Base-by-base conservation (phyloP, 2,329 filamentous ascomycete species). In the Apiospora aurea region DNA sequence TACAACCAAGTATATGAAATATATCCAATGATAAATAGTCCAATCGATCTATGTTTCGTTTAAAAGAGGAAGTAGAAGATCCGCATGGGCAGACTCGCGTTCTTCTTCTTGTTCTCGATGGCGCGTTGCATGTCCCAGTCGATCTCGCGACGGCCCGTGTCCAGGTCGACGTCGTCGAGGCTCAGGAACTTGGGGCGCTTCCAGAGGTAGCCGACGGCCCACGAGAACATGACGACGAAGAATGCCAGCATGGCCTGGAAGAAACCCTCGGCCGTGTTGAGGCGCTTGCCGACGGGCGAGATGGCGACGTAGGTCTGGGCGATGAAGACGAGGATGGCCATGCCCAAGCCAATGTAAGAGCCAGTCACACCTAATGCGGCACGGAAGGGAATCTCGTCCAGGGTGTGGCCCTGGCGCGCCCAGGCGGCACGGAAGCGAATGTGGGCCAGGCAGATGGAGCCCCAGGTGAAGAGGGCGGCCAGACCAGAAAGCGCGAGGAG, bases 331-430 rank as follows among this genome's bases (percentile, higher is more conserved):
- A 92, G 75, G 13, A 87, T 75, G 74, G 89, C 89, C 44, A 93
- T 84, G 47, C 79, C 71, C 5, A 94, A 81, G 11, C 92, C 92
- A 6, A 93, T 61, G 81, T 86, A 93, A 0, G 90, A 93, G n/a
- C 92, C 92, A 10, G 81, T 83, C 3, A 93, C 84, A 47, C 92
- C 92, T 44, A 86, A 84, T 47, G 89, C 82, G 2, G 90, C 89
- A 69, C 84, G 81, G 83, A 92, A 94, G 0, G 92, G 89, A 16
- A 94, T 88, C 80, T 94, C 92, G 53, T 91, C 88, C 1, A 92
- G 80, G 67, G 80, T 76, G 67, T 83, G 77, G 5, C 80, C 80
- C 69, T 86, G 84, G 0, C 77, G 79, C 34, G 78, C 79, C 66
- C 85, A 78, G 5, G 83, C 85, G 10, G 77, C 75, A 73, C 83